Conservation (phyloP, 2,329 filamentous ascomycete genomes). For the Parasarocladium wereldwijsianum region DNA sequence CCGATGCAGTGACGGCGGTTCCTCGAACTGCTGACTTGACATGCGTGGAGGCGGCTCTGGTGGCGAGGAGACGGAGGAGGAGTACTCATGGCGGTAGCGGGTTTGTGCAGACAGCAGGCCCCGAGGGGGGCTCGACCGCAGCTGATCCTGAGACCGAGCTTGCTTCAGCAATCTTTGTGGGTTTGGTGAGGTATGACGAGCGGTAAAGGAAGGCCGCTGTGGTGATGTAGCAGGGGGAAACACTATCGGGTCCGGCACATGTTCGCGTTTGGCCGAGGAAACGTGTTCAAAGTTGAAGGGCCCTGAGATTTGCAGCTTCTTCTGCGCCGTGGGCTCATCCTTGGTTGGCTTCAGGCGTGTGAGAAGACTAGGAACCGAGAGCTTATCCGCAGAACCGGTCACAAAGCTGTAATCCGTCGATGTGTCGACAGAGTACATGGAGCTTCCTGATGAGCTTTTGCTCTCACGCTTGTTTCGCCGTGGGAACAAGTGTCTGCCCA, state of each 20-base stretch:
- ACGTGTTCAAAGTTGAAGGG: constrained; percentile 56
- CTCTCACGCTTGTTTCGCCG: constrained; percentile 35
- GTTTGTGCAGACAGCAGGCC: constrained; percentile 25
- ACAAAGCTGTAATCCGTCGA: constrained; percentile 16
- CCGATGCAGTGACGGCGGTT: constrained; percentile 21
- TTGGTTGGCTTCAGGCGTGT: constrained; percentile 28
- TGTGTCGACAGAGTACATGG: constrained; percentile 30
- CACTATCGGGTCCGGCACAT: constrained; percentile 24
- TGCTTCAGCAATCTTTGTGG: constrained; percentile 25
- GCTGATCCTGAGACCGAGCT: constrained; percentile 33
- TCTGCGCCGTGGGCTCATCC: constrained; percentile 17
- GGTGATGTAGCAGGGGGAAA: constrained; percentile 19
- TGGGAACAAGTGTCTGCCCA: constrained; percentile 45
- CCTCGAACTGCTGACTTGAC: constrained; percentile 35
- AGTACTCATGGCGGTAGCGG: constrained; percentile 26
- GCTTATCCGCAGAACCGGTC: constrained; percentile 24
- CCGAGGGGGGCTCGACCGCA: constrained; percentile 31
- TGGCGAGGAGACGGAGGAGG: constrained; percentile 16
- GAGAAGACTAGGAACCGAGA: constrained; percentile 33
- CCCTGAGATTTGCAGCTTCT: constrained; percentile 40
- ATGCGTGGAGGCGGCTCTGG: constrained; percentile 35
- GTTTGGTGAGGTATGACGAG: constrained; percentile 11
- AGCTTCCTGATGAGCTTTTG: constrained; percentile 31
- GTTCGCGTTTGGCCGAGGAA: constrained; percentile 39
- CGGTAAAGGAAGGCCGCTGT: constrained; percentile 9